These are phyloP conservation scores for Syzygium oleosum DNA, from an alignment of 345 rosid genomes.

Conservation along the genomic window DNA sequence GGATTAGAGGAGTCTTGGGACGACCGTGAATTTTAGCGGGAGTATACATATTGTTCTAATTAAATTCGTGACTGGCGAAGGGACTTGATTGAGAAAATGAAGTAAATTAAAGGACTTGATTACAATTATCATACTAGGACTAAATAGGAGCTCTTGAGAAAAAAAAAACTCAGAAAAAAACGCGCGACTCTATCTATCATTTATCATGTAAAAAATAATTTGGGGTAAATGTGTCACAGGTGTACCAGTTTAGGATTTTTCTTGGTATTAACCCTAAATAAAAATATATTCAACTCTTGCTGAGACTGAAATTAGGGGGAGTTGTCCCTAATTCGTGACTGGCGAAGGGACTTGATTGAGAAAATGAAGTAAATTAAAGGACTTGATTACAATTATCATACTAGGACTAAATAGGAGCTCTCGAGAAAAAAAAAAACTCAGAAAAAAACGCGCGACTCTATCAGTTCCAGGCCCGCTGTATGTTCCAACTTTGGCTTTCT, in stretches of 20 bases:
- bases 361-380: not conserved
- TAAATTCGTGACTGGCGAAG: accelerated
- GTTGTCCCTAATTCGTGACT: not conserved
- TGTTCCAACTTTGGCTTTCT: not conserved
- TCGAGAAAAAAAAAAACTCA: not conserved
- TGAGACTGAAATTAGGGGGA: too few relatives aligned
- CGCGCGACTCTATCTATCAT: not conserved
- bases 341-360: not conserved
- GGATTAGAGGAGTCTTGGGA: not conserved
- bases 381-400: not conserved
- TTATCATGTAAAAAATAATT: too few relatives aligned
- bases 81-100: not conserved
- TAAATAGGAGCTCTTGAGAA: not conserved
- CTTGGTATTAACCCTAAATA: too few relatives aligned
- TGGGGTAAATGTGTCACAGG: too few relatives aligned
- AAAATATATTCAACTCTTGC: too few relatives aligned
- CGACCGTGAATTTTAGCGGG: not conserved
- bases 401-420: not conserved
- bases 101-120: not conserved
- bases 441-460: not conserved
- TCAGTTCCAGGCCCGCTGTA: not conserved
- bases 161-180: not conserved
- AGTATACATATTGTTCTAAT: not conserved
- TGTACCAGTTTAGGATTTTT: too few relatives aligned
- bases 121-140: not conserved